Evolutionary conservation across 768 basidiomycete species (phyloP).

Genomic region (Xerocomus potaroensis): DNA sequence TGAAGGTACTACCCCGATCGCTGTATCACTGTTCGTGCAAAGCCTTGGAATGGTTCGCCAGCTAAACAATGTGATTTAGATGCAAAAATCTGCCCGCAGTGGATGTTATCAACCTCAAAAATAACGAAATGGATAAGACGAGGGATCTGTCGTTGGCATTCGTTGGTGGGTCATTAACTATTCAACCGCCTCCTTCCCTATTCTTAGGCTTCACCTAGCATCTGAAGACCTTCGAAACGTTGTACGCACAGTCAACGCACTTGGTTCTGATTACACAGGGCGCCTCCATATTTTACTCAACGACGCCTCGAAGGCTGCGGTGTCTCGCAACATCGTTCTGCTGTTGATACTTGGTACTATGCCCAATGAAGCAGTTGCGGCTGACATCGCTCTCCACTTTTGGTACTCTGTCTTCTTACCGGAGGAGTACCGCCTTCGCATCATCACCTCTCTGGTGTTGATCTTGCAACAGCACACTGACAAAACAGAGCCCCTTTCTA

Average conservation of each 20-base stretch:
- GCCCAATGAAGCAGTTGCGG: constrained; percentile 30
- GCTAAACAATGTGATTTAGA: constrained; percentile 9
- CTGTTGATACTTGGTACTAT: constrained; percentile 37
- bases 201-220: constrained; percentile 20
- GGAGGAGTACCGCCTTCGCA: constrained; percentile 21
- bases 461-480: constrained; percentile 11
- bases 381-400: constrained; percentile 43
- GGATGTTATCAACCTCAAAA: constrained; percentile 26
- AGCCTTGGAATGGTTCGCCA: constrained; percentile 1
- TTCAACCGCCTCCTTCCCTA: no score
- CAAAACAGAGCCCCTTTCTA: constrained; percentile 11
- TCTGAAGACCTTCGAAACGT: constrained; percentile 47
- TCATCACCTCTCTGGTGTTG: constrained; percentile 18
- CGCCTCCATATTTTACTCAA: constrained; percentile 39
- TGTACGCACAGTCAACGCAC: constrained; percentile 38
- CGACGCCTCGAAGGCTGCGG: constrained; percentile 29
- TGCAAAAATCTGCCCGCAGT: constrained; percentile 24
- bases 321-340: constrained; percentile 38
- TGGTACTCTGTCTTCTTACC: constrained; percentile 45
- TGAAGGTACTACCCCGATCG: background rate
- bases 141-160: constrained; percentile 23
- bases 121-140: constrained; percentile 17
- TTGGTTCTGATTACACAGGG: constrained; percentile 39
- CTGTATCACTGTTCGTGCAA: constrained; percentile 23
- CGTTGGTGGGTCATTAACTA: constrained; percentile 9